Conservation (phyloP, 257 asterid species). For the Gardenia jasminoides region DNA sequence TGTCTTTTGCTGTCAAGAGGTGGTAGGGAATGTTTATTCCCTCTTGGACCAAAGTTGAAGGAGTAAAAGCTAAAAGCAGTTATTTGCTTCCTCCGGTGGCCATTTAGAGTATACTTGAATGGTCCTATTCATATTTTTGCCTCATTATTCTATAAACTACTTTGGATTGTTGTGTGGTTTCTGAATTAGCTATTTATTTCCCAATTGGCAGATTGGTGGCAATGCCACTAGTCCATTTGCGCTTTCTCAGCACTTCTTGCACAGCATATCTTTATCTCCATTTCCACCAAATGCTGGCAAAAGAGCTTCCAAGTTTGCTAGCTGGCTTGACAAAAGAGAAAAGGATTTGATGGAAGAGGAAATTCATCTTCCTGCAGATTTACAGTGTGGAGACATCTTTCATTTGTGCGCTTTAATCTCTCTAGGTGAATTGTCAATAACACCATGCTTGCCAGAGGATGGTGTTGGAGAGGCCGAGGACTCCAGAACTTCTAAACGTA, state of each 20-base stretch:
- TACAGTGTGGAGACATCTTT: slow-evolving; percentile 85
- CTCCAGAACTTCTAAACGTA: slow-evolving; percentile 64
- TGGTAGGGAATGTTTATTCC: neutral
- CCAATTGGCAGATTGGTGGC: slow-evolving; percentile 79
- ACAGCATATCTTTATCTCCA: slow-evolving; percentile 52
- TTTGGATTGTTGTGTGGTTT: slow-evolving; percentile 13
- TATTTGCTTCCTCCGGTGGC: neutral
- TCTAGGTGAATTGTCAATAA: slow-evolving; percentile 60
- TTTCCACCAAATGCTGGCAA: slow-evolving; percentile 79
- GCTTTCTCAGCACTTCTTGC: slow-evolving; percentile 80
- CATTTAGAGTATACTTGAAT: neutral
- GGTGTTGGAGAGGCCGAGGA: slow-evolving; percentile 97
- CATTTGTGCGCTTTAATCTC: slow-evolving; percentile 69
- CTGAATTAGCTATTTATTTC: slow-evolving; percentile 15
- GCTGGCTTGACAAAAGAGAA: slow-evolving; percentile 78
- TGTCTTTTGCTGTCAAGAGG: neutral
- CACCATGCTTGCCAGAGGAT: slow-evolving; percentile 71
- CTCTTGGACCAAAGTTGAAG: neutral
- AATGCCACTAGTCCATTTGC: slow-evolving; percentile 53
- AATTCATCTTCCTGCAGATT: slow-evolving; percentile 60
- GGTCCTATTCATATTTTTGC: neutral
- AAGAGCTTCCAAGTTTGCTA: slow-evolving; percentile 64
- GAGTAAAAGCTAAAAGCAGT: neutral
- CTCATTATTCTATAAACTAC: neutral
- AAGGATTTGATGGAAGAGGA: slow-evolving; percentile 69